Conservation (phyloP, 1,139 yeast species). For the Scheffersomyces illinoinensis region DNA sequence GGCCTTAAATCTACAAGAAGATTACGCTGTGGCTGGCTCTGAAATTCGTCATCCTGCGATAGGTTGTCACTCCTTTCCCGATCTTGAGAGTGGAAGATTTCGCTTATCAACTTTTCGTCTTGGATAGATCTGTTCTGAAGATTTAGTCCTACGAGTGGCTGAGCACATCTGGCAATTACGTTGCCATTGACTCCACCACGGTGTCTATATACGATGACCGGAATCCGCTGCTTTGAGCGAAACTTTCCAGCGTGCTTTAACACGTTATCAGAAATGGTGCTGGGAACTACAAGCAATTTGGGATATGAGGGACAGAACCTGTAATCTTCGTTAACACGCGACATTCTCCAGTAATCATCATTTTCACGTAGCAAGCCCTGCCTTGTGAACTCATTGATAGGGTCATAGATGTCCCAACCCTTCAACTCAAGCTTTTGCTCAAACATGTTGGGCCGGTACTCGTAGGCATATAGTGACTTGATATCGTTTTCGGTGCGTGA, state of each 20-base stretch:
- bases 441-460: constrained; percentile 51
- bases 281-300: constrained; percentile 63
- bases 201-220: constrained; percentile 79
- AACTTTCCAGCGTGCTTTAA: constrained; percentile 81
- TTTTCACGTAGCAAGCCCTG: constrained; percentile 47
- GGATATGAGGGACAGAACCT: constrained; percentile 81
- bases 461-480: constrained; percentile 51
- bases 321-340: constrained; percentile 65
- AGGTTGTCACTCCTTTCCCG: constrained; percentile 24
- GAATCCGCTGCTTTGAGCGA: constrained; percentile 83
- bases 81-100: constrained; percentile 59
- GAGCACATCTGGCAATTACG: constrained; percentile 85
- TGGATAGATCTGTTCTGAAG: constrained; percentile 81
- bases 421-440: constrained; percentile 61
- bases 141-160: constrained; percentile 88
- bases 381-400: constrained; percentile 64
- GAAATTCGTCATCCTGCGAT: constrained; percentile 21
- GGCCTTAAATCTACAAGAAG: constrained; percentile 91
- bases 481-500: constrained; percentile 33
- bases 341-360: constrained; percentile 62
- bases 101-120: constrained; percentile 79
- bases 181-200: constrained; percentile 59
- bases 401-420: constrained; percentile 76
- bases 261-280: constrained; percentile 74
- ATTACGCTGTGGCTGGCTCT: constrained; percentile 55